These are phyloP conservation scores for Penicillium thymicola DNA, from an alignment of 2,329 filamentous ascomycete species.

Conservation along the genomic window DNA sequence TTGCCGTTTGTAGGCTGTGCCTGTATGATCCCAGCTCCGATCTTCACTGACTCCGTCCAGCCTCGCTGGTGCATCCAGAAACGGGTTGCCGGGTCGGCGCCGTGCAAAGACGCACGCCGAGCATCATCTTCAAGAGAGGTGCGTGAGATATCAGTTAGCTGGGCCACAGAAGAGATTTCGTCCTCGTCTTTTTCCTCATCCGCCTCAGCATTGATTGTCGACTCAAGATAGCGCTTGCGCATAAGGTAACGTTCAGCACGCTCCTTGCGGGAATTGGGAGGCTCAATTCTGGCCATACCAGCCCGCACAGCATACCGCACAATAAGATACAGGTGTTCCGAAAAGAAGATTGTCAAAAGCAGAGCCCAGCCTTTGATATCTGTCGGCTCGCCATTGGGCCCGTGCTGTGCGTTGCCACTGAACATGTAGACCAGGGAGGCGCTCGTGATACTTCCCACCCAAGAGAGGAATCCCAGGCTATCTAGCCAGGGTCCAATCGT, in stretches of 20 bases:
- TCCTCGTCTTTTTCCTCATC: slow-evolving; percentile 23
- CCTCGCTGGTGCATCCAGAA: slow-evolving; percentile 47
- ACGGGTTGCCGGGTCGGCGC: slow-evolving; percentile 32
- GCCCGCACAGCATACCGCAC: slow-evolving; percentile 69
- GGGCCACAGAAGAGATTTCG: not conserved
- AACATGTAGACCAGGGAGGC: slow-evolving; percentile 89
- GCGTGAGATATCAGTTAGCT: slow-evolving; percentile 33
- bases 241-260: slow-evolving; percentile 75
- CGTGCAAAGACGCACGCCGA: slow-evolving; percentile 33
- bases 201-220: slow-evolving; percentile 21
- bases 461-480: slow-evolving; percentile 81
- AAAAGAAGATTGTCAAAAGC: slow-evolving; percentile 75
- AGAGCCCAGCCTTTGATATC: slow-evolving; percentile 77
- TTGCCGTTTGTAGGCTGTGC: slow-evolving; percentile 23
- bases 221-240: slow-evolving; percentile 71
- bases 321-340: slow-evolving; percentile 85
- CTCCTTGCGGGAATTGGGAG: slow-evolving; percentile 81
- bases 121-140: slow-evolving; percentile 45
- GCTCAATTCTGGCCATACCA: slow-evolving; percentile 76
- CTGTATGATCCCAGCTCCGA: slow-evolving; percentile 43
- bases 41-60: slow-evolving; percentile 42
- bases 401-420: slow-evolving; percentile 58
- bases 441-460: slow-evolving; percentile 87
- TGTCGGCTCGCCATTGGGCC: slow-evolving; percentile 42
- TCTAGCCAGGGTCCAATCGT: slow-evolving; percentile 95